Conservation (phyloP, 768 basidiomycete genomes). For the Gyrodon lividus region DNA sequence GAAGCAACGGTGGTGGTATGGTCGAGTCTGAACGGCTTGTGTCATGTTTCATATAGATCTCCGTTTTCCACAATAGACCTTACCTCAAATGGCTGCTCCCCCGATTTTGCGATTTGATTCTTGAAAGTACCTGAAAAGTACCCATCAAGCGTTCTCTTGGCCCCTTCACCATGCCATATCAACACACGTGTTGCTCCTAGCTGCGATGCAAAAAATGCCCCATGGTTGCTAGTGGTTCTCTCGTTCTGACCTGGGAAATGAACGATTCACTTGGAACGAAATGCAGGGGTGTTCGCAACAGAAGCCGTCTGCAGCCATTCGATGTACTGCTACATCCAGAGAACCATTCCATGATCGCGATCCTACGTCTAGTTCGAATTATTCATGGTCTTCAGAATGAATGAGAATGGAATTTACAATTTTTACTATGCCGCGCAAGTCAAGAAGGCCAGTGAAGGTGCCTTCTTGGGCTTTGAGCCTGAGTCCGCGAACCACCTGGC, state of each 20-base stretch:
- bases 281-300: constrained; percentile 40
- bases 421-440: constrained; percentile 51
- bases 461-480: constrained; percentile 38
- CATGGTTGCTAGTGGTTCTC: too few species aligned
- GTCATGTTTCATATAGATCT: too few species aligned
- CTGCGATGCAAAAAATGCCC: background rate
- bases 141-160: too few species aligned
- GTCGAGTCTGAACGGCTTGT: too few species aligned
- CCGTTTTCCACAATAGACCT: too few species aligned
- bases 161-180: too few species aligned
- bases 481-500: constrained; percentile 53
- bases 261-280: constrained; percentile 47
- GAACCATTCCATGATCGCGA: constrained; percentile 39
- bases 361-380: constrained; percentile 43
- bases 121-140: too few species aligned
- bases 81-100: too few species aligned
- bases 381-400: constrained; percentile 36
- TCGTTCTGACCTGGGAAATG: background rate
- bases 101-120: too few species aligned
- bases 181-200: too few species aligned
- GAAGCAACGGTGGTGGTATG: too few species aligned
- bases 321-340: constrained; percentile 44
- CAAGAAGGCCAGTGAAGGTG: too few species aligned
- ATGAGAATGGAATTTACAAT: constrained; percentile 47
- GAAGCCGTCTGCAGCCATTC: constrained; percentile 45